A percentile compares a stretch with the other conserved stretches of the same genome.
Conservation (phyloP, 2,329 filamentous ascomycete genomes). For the Lachnellula suecica region DNA sequence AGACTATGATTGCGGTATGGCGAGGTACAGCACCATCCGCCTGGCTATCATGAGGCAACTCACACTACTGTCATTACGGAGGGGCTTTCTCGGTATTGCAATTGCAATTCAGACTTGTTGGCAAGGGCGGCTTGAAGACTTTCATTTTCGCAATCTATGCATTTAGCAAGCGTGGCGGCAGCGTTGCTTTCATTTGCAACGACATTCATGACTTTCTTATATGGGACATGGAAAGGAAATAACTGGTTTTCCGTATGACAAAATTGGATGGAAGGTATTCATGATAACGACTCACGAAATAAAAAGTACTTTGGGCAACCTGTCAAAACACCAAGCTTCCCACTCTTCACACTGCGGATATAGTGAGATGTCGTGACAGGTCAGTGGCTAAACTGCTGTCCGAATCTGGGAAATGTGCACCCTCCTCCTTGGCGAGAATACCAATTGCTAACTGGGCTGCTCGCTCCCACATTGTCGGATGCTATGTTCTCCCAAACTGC, state of each 20-base stretch:
- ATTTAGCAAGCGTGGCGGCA: slow-evolving; percentile 33
- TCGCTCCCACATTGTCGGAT: no score
- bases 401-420: background rate
- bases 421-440: background rate
- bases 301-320: slow-evolving; percentile 18
- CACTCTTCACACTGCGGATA: background rate
- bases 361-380: background rate
- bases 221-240: slow-evolving; percentile 2
- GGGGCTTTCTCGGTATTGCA: slow-evolving; percentile 17
- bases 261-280: slow-evolving; percentile 8
- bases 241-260: slow-evolving; percentile 5
- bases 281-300: slow-evolving; percentile 19
- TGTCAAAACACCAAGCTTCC: background rate
- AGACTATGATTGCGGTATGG: slow-evolving; percentile 27
- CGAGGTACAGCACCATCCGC: slow-evolving; percentile 32
- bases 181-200: slow-evolving; percentile 17
- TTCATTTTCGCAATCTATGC: slow-evolving; percentile 21
- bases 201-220: slow-evolving; percentile 18
- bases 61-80: slow-evolving; percentile 29
- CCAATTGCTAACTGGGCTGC: no score
- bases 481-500: no score
- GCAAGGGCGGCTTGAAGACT: slow-evolving; percentile 18
- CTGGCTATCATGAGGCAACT: slow-evolving; percentile 32
- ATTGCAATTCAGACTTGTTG: slow-evolving; percentile 8
- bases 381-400: background rate